phyloP scores from a whole-genome alignment of 208 protist genomes.

The Wallacemonas sp. region DNA sequence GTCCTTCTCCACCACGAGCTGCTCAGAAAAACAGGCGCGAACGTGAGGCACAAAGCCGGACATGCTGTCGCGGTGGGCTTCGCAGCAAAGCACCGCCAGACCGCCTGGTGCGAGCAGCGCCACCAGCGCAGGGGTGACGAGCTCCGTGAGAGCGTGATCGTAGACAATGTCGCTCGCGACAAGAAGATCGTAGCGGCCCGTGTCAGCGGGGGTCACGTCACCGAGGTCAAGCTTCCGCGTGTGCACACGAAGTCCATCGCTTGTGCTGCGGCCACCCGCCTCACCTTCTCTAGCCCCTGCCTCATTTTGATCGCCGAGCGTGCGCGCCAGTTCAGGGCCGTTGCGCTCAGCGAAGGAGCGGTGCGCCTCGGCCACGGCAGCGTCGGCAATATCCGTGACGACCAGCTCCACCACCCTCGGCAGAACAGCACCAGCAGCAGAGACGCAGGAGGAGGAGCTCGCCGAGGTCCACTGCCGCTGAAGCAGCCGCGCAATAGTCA shows the following conservation, averaged over 20 bases:
- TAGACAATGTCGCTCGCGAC: constrained; percentile 68
- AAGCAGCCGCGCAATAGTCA: constrained; percentile 27
- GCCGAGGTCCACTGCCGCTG: neutral
- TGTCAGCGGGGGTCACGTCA: constrained; percentile 22
- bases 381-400: constrained; percentile 48
- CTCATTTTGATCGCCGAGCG: neutral
- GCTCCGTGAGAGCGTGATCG: constrained; percentile 43
- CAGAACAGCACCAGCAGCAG: too few relatives aligned
- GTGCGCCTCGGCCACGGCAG: constrained; percentile 36
- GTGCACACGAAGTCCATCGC: constrained; percentile 16
- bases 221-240: constrained; percentile 34
- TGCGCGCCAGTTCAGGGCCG: constrained; percentile 14
- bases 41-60: constrained; percentile 30
- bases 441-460: too few relatives aligned
- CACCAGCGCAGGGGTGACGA: constrained; percentile 43
- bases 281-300: neutral
- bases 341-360: constrained; percentile 34
- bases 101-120: constrained; percentile 43
- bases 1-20: constrained; percentile 31
- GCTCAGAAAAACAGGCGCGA: constrained; percentile 14
- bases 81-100: constrained; percentile 57
- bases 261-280: constrained; percentile 1
- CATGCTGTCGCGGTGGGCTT: constrained; percentile 67
- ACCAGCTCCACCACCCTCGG: constrained; percentile 26
- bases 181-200: constrained; percentile 43